Conservation (phyloP, 176 grass and related monocot species). For the Juncus effusus region DNA sequence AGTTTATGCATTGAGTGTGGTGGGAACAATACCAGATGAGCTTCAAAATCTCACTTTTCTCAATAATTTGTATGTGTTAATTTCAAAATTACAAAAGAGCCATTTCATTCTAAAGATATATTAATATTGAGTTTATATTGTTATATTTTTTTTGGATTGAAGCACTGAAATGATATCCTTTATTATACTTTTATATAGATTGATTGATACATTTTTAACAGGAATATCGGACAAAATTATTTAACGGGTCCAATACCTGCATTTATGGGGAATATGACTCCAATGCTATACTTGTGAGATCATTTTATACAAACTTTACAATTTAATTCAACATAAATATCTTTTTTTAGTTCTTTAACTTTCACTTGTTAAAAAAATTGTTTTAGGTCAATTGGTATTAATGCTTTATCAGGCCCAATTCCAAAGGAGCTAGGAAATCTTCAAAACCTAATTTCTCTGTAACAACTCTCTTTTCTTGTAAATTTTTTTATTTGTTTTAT, state of each 20-base stretch:
- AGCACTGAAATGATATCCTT: neutral
- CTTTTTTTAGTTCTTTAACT: too few relatives aligned
- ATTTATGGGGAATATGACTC: slow-evolving; percentile 51
- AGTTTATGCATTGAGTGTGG: slow-evolving; percentile 29
- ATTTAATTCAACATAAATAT: too few relatives aligned
- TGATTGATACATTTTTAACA: too few relatives aligned
- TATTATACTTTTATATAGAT: slow-evolving; percentile 18
- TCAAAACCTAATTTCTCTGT: slow-evolving; percentile 39
- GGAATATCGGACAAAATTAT: slow-evolving; percentile 51
- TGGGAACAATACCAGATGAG: slow-evolving; percentile 54
- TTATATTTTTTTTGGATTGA: neutral
- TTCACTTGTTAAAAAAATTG: too few relatives aligned
- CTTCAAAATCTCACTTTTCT: slow-evolving; percentile 47
- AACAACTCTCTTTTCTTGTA: slow-evolving; percentile 31
- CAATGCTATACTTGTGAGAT: slow-evolving; percentile 53
- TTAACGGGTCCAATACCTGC: slow-evolving; percentile 67
- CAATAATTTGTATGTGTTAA: slow-evolving; percentile 39
- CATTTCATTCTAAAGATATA: neutral
- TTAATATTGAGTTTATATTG: neutral
- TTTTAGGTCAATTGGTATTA: slow-evolving; percentile 53
- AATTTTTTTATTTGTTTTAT: too few relatives aligned
- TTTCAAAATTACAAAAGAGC: neutral
- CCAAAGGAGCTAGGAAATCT: slow-evolving; percentile 85
- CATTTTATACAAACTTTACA: too few relatives aligned
- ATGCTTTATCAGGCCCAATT: slow-evolving; percentile 75